Evolutionary conservation across 108 stramenopile genomes (phyloP), one percentile per base, ranked within the genome.

Genomic region (Craspedostauros australis): DNA sequence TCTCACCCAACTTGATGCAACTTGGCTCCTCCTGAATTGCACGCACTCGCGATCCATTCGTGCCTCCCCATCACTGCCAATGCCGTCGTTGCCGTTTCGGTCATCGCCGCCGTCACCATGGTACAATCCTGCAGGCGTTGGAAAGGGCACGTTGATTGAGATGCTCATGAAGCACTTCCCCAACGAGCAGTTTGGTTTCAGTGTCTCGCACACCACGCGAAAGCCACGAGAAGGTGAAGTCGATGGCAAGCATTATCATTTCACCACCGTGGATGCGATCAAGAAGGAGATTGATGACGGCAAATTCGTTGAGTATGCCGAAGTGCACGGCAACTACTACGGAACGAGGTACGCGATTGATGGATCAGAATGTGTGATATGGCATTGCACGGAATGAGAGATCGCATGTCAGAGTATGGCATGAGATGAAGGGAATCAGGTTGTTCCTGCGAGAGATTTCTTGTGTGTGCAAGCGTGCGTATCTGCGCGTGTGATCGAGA

Each of bases 261-360:
- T 96, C 55, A 70, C 76, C 37, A 76, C 80, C 2, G 76, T 76
- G n/a, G 90, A 89, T 20, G 54, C 40, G 0, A 92, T 99, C 45
- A 82, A 83, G 66, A 66, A 79, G 26, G 90, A 79, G 46, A 96
- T 99, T 39, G 83, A 64, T 19, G 76, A 59, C 24, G 75, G 73
- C 38, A 83, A 76, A 46, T 79, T 76, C 54, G 65, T 97, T 23
- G 96, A 97, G 68, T 82, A 80, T 53, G 97, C 97, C 16, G 61
- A 60, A 42, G 58, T 99, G 32, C 96, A 97, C 67, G 95, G 88
- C 39, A 95, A 96, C 64, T 87, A 95, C 44, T 99, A 99, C 57
- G 94, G 94, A 34, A 96, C 95, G 11, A 74, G 69, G 64, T 57
- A 57, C 1, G 64, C 3, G 31, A n/a, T 12, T 16, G 7, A 18